Evolutionary conservation across 2,329 filamentous ascomycete genomes (phyloP).

Genomic region (Arthrobotrys conoides): DNA sequence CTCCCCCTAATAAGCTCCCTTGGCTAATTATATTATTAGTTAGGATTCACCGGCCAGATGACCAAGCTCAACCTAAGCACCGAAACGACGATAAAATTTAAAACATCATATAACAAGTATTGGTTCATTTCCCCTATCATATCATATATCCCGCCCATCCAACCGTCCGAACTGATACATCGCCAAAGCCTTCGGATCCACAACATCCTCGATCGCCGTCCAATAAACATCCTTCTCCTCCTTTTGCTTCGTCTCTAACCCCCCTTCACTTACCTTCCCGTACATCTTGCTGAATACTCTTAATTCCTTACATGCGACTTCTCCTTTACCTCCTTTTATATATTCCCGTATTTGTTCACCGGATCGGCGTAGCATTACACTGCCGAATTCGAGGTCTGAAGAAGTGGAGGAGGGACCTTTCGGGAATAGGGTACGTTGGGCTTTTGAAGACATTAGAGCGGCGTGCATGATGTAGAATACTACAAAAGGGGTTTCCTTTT

Average conservation of each 20-base stretch:
- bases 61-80: slow-evolving; percentile 13
- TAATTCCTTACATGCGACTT: slow-evolving; percentile 29
- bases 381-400: neutral
- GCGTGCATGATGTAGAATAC: slow-evolving; percentile 23
- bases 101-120: neutral
- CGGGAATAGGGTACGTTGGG: neutral
- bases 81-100: neutral
- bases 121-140: neutral
- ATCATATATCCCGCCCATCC: neutral
- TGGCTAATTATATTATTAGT: slow-evolving; percentile 4
- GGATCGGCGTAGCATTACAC: slow-evolving; percentile 1
- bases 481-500: neutral
- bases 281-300: slow-evolving; percentile 33
- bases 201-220: slow-evolving; percentile 25
- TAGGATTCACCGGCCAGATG: neutral
- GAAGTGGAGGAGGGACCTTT: neutral
- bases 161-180: neutral
- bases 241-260: slow-evolving; percentile 7
- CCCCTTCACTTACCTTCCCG: neutral
- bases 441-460: slow-evolving; percentile 8
- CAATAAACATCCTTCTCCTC: slow-evolving; percentile 21
- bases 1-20: slow-evolving; percentile 18
- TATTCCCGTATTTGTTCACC: slow-evolving; percentile 16
- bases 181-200: slow-evolving; percentile 17
- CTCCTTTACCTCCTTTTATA: slow-evolving; percentile 12